These are phyloP conservation scores for Leptomonas seymouri DNA, from an alignment of 208 protist species.

Conservation along the genomic window DNA sequence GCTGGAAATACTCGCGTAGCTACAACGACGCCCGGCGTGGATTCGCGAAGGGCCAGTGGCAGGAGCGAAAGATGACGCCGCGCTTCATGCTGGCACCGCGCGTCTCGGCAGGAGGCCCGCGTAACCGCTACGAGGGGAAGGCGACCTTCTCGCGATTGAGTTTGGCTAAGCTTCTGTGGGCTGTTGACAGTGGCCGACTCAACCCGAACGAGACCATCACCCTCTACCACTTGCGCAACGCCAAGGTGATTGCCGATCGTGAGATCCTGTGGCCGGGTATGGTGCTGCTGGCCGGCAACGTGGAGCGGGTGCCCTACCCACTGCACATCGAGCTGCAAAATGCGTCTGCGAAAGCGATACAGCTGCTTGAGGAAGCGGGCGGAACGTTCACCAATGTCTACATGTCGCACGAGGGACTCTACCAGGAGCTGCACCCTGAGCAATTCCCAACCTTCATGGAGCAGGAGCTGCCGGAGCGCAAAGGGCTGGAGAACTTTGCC, in stretches of 20 bases:
- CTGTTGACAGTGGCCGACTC: slow-evolving; percentile 81
- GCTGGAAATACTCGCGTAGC: slow-evolving; percentile 84
- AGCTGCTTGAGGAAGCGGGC: slow-evolving; percentile 88
- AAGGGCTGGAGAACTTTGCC: slow-evolving; percentile 78
- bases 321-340: slow-evolving; percentile 91
- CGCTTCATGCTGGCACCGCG: slow-evolving; percentile 91
- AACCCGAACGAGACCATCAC: slow-evolving; percentile 92
- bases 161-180: slow-evolving; percentile 86
- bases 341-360: slow-evolving; percentile 76
- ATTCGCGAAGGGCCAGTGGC: slow-evolving; percentile 86
- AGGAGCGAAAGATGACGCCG: slow-evolving; percentile 91
- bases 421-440: slow-evolving; percentile 88
- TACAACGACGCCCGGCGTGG: slow-evolving; percentile 84
- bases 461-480: slow-evolving; percentile 81
- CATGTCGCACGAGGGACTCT: slow-evolving; percentile 91
- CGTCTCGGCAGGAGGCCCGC: slow-evolving; percentile 76
- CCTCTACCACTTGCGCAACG: slow-evolving; percentile 77
- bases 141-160: slow-evolving; percentile 69
- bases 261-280: slow-evolving; percentile 91
- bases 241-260: slow-evolving; percentile 67
- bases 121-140: slow-evolving; percentile 90
- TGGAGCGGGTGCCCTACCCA: slow-evolving; percentile 77
- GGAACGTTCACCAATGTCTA: slow-evolving; percentile 88
- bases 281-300: slow-evolving; percentile 68
- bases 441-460: slow-evolving; percentile 84